These are phyloP conservation scores for Botrytis deweyae DNA, from an alignment of 2,329 filamentous ascomycete genomes.

Conservation along the genomic window DNA sequence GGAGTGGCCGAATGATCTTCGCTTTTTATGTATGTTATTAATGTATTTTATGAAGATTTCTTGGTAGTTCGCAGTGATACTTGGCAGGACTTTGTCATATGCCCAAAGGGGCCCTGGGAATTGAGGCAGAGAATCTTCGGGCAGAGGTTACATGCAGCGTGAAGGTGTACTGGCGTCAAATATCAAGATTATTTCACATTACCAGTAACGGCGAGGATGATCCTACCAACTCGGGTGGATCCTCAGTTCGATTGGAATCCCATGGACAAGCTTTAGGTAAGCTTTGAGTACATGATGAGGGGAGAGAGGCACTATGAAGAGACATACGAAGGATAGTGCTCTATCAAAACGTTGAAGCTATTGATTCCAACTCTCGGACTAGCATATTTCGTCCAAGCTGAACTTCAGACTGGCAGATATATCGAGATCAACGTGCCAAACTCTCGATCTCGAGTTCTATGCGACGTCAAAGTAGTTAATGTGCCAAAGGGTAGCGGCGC, in stretches of 20 bases:
- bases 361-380: background rate
- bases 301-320: background rate
- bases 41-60: background rate
- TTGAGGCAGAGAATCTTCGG: background rate
- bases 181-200: background rate
- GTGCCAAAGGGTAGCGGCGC: slow-evolving; percentile 1
- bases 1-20: slow-evolving; percentile 9
- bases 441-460: background rate
- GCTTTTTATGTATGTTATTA: background rate
- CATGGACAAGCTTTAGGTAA: background rate
- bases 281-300: background rate
- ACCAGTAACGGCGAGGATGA: background rate
- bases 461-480: background rate
- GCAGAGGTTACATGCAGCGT: background rate
- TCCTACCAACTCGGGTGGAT: background rate
- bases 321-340: background rate
- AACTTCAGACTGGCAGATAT: background rate
- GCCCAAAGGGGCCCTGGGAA: background rate
- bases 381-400: background rate
- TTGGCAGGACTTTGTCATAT: background rate
- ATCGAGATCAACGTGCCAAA: background rate
- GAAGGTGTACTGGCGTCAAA: background rate
- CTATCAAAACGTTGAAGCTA: slow-evolving; percentile 11
- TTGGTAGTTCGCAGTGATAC: background rate
- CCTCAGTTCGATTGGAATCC: background rate